Evolutionary conservation across 106 monocot genomes (phyloP).

Genomic region (Dioscorea zingiberensis): DNA sequence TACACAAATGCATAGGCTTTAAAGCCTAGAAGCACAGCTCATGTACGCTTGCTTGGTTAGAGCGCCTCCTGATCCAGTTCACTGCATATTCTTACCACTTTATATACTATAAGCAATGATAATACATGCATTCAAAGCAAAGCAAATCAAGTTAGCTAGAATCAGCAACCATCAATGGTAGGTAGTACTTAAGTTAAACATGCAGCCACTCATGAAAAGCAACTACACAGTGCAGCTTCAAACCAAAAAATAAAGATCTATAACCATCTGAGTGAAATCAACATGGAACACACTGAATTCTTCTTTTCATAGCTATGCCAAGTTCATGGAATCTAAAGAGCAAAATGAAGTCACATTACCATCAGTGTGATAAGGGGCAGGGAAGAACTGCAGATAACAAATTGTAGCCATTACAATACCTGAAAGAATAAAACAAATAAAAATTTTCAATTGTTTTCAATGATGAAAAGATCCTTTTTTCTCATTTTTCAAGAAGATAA

Average conservation of each 20-base stretch:
- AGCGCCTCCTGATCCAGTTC: too few species aligned
- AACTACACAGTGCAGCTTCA: neutral
- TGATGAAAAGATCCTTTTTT: neutral
- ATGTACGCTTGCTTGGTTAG: too few species aligned
- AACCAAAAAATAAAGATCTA: neutral
- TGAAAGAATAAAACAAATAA: constrained; percentile 16
- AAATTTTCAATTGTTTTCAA: neutral
- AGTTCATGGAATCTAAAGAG: neutral
- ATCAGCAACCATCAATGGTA: too few species aligned
- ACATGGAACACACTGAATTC: neutral
- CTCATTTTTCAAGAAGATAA: neutral
- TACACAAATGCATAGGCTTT: too few species aligned
- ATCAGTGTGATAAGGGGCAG: constrained; percentile 45
- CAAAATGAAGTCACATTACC: constrained; percentile 28
- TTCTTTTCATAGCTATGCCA: neutral
- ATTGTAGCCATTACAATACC: constrained; percentile 45
- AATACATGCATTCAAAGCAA: too few species aligned
- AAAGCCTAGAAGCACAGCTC: too few species aligned
- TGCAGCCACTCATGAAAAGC: neutral
- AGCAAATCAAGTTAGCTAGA: too few species aligned
- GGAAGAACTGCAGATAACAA: constrained; percentile 80
- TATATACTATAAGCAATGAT: too few species aligned
- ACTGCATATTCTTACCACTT: too few species aligned
- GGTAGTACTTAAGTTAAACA: too few species aligned
- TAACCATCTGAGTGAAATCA: too few species aligned